These are phyloP conservation scores for Talaromyces verruculosus DNA, from an alignment of 2,329 filamentous ascomycete genomes.

Conservation along the genomic window DNA sequence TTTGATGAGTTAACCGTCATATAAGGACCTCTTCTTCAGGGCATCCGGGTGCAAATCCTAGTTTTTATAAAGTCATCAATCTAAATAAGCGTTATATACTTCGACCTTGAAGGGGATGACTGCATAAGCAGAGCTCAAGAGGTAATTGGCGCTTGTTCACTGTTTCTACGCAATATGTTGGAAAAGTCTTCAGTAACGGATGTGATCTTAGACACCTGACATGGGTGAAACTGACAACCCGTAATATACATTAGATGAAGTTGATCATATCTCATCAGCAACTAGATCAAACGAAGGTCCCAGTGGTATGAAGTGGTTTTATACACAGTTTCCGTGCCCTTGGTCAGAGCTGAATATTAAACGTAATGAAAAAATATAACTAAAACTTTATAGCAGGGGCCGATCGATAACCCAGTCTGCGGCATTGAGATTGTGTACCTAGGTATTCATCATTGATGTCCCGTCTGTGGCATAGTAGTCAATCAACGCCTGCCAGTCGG, in stretches of 20 bases:
- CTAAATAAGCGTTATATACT: neutral
- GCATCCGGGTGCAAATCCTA: neutral
- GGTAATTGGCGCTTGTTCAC: neutral
- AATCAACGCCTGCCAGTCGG: too few relatives aligned
- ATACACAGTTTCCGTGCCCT: neutral
- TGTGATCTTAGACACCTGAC: neutral
- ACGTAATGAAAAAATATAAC: neutral
- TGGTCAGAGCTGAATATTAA: neutral
- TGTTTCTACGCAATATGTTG: neutral
- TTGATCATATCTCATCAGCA: too few relatives aligned
- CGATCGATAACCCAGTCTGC: neutral
- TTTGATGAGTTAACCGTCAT: neutral
- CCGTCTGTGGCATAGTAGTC: neutral
- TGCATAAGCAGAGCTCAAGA: neutral
- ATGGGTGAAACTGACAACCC: neutral
- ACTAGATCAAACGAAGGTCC: neutral
- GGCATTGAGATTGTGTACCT: too few relatives aligned
- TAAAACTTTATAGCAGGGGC: neutral
- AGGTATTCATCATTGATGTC: neutral
- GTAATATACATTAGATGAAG: too few relatives aligned
- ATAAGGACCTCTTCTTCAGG: neutral
- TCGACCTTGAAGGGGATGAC: neutral
- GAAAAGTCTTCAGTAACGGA: neutral
- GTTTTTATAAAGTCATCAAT: neutral
- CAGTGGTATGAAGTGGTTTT: neutral